phyloP scores from a whole-genome alignment of 78 protist genomes.

The Diacronema lutheri region DNA sequence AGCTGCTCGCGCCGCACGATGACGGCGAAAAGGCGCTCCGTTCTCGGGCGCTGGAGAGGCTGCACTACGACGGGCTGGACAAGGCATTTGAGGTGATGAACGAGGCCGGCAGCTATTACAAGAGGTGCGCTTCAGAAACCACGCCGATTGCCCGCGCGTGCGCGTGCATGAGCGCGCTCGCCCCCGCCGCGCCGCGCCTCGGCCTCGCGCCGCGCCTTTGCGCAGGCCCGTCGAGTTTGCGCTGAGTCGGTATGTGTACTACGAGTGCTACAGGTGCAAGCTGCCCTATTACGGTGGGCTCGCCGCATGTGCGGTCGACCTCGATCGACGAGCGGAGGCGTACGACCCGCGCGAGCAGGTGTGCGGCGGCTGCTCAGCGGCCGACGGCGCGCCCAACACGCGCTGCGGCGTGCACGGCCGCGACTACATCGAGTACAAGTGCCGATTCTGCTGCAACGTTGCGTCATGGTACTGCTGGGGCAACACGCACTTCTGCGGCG shows the following conservation, averaged over 20 bases:
- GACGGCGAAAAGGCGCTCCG: not conserved
- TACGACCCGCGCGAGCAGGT: no score
- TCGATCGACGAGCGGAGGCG: no score
- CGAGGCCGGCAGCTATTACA: not conserved
- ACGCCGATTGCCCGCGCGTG: not conserved
- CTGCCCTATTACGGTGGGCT: conserved; percentile 71
- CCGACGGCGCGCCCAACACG: no score
- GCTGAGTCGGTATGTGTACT: conserved; percentile 50
- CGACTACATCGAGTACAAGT: conserved; percentile 56
- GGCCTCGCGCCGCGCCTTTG: conserved; percentile 5
- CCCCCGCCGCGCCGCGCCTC: not conserved
- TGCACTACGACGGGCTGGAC: not conserved
- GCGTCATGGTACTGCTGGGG: conserved; percentile 73
- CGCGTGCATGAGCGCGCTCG: no score
- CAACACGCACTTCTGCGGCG: conserved; percentile 66
- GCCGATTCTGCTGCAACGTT: conserved; percentile 67
- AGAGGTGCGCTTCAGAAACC: not conserved
- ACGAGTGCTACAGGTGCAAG: conserved; percentile 60
- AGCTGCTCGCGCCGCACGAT: not conserved
- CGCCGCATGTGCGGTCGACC: conserved; percentile 42
- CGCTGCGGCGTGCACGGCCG: conserved; percentile 56
- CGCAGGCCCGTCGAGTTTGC: conserved; percentile 42
- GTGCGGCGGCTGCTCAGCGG: not conserved
- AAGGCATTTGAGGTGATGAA: not conserved
- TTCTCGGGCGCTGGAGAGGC: not conserved